A percentile compares a stretch with the other conserved stretches of the same genome.
Evolutionary conservation across 805 yeast genomes (phyloP).

Genomic region (Candida nanaspora): DNA sequence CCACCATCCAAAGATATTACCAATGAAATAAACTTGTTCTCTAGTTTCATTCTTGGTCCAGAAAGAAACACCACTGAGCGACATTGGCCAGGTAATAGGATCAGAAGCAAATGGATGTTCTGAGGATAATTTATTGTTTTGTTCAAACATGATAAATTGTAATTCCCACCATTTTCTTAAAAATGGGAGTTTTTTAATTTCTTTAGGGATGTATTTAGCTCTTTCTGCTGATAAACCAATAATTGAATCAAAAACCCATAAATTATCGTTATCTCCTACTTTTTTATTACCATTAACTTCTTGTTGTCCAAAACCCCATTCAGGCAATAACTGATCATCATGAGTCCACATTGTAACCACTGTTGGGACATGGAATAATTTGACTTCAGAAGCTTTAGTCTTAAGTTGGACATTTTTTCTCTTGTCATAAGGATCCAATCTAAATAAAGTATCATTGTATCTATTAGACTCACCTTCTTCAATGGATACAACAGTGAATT

Average conservation of each 20-base stretch:
- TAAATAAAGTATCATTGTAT: slow-evolving; percentile 73
- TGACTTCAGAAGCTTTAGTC: slow-evolving; percentile 64
- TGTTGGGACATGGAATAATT: slow-evolving; percentile 75
- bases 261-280: slow-evolving; percentile 53
- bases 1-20: slow-evolving; percentile 92
- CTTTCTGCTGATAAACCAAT: slow-evolving; percentile 59
- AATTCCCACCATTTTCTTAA: slow-evolving; percentile 84
- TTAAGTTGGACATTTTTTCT: slow-evolving; percentile 45
- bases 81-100: slow-evolving; percentile 88
- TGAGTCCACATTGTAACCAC: slow-evolving; percentile 94
- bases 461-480: slow-evolving; percentile 51
- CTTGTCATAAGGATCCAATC: slow-evolving; percentile 54
- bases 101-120: slow-evolving; percentile 95
- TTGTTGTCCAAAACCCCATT: slow-evolving; percentile 88
- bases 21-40: slow-evolving; percentile 82
- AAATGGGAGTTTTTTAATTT: slow-evolving; percentile 59
- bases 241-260: slow-evolving; percentile 74
- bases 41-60: slow-evolving; percentile 71
- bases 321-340: slow-evolving; percentile 76
- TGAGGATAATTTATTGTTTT: slow-evolving; percentile 78
- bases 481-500: slow-evolving; percentile 65
- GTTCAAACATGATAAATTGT: slow-evolving; percentile 83
- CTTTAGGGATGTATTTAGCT: slow-evolving; percentile 55
- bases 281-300: slow-evolving; percentile 95
- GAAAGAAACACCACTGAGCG: slow-evolving; percentile 87